Evolutionary conservation across 768 basidiomycete species (phyloP).

Genomic region (Podaxis sp.): DNA sequence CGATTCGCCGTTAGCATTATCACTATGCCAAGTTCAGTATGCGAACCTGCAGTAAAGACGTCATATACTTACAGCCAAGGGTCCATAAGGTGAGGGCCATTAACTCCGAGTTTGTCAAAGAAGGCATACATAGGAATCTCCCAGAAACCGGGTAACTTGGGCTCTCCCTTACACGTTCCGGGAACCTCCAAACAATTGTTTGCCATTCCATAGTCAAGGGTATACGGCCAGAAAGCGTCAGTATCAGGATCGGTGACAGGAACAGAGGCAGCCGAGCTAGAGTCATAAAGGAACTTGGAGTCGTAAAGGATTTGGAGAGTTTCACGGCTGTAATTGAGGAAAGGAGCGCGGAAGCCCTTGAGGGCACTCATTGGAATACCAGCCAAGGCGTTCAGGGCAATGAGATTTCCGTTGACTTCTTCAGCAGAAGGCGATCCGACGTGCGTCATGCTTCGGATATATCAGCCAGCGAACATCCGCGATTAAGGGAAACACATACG

Average conservation of each 20-base stretch:
- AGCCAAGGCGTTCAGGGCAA: constrained; percentile 74
- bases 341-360: constrained; percentile 77
- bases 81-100: constrained; percentile 75
- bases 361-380: constrained; percentile 70
- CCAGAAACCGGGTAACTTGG: constrained; percentile 77
- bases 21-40: constrained; percentile 31
- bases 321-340: constrained; percentile 61
- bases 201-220: constrained; percentile 75
- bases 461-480: constrained; percentile 9
- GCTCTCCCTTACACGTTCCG: constrained; percentile 65
- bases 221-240: constrained; percentile 85
- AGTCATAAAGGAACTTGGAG: constrained; percentile 73
- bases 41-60: background rate
- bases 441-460: constrained; percentile 67
- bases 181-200: constrained; percentile 66
- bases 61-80: constrained; percentile 65
- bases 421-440: constrained; percentile 59
- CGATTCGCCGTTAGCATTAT: constrained; percentile 51
- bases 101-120: constrained; percentile 59
- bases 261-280: constrained; percentile 55
- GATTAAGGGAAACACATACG: constrained; percentile 40
- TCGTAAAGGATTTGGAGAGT: constrained; percentile 58
- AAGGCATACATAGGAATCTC: constrained; percentile 83
- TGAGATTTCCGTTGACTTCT: constrained; percentile 77
- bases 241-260: constrained; percentile 66